Evolutionary conservation across 768 basidiomycete species (phyloP), one percentile per base, ranked within the genome.

Genomic region (Termitomyces sp.): DNA sequence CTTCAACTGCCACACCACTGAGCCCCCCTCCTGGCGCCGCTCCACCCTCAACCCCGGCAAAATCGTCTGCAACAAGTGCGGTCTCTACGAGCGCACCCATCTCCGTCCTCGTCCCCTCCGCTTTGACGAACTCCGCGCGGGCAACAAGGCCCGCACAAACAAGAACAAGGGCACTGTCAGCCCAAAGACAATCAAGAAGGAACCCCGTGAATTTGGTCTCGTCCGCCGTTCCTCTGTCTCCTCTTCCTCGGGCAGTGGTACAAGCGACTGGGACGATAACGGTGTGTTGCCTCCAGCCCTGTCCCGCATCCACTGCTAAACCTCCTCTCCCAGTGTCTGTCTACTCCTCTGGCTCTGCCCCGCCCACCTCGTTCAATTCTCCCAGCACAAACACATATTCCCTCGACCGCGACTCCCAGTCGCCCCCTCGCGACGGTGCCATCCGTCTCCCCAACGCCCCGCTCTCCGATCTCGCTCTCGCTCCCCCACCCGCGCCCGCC

Each of bases 51-150:
- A 92, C 72, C 90, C 89, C 0, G 92, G 92, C 63, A 94, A 94
- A 74, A 94, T 94, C 67, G 92, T 94, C 47, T 94, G 92, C 81
- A 94, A 94, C 81, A 94, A 94, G 77, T 94, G 92, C 63, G 92
- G 92, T 11, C 80, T 94, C 41, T 94, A 94, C 67, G 92, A 94
- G 72, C 89, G 92, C 68, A 94, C 92, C 13, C 92, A 94, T 64
- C 73, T 93, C 57, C 83, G 92, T 24, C 84, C 91, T 5, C 81
- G 92, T 13, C 92, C 92, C 8, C 78, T 93, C 18, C 87, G 91
- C 55, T 93, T 94, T 62, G 92, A 93, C 70, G 92, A 93, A 72
- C 81, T 94, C 44, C 85, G 91, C 6, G 87, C 90, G 0, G 91
- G 91, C n/a, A 87, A 87, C 73, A 93, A 93, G 74, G 84, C 88